Conservation (phyloP, 345 rosid species). For the Gossypioides kirkii region DNA sequence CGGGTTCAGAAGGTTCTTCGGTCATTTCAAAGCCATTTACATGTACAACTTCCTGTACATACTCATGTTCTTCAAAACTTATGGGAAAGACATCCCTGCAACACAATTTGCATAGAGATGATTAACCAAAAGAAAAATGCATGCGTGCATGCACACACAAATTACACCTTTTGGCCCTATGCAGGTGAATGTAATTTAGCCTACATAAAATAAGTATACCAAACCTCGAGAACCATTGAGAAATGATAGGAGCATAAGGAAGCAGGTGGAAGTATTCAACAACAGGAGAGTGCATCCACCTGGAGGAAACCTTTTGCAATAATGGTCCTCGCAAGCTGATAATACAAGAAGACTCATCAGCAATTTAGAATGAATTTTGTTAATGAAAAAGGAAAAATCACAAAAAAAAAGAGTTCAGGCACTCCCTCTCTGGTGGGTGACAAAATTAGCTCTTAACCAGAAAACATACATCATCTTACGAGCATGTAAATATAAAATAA, state of each 20-base stretch:
- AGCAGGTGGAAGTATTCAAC: conserved; percentile 57
- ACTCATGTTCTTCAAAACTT: conserved; percentile 10
- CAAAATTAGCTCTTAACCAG: neutral
- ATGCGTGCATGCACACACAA: neutral
- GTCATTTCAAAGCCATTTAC: conserved; percentile 4
- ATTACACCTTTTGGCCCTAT: neutral
- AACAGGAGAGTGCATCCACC: conserved; percentile 33
- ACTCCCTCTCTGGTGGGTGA: too few species aligned
- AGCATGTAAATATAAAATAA: neutral
- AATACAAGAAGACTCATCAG: conserved; percentile 10
- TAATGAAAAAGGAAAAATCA: neutral
- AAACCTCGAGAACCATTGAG: conserved; percentile 53
- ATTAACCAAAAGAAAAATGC: neutral
- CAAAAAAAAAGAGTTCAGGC: neutral
- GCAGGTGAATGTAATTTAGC: neutral
- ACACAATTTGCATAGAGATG: neutral
- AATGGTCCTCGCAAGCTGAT: conserved; percentile 57
- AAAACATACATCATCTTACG: neutral
- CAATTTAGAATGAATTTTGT: neutral
- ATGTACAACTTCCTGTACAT: conserved; percentile 8
- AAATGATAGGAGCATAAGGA: conserved; percentile 41
- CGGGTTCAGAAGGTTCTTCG: conserved; percentile 10
- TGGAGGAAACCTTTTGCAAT: conserved; percentile 23
- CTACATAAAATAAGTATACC: neutral
- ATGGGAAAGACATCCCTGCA: conserved; percentile 17